Evolutionary conservation across 83 land plant genomes (phyloP), one percentile per base, ranked within the genome.

Genomic region (Picea abies): DNA sequence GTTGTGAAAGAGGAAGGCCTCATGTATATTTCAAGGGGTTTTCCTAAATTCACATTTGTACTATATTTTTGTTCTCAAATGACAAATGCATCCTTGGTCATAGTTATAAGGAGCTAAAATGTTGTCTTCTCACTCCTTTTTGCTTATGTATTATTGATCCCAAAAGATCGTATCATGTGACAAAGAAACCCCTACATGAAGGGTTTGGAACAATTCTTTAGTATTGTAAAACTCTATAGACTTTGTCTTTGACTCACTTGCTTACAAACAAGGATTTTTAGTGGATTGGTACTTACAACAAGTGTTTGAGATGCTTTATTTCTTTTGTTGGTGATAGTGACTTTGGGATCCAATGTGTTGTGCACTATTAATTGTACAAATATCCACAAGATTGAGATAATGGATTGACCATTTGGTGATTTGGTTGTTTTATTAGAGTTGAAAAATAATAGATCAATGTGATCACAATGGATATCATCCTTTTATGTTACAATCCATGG

Each of bases 141-240:
- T 85, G 93, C 47, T 69, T 93, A 26, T 89, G 90, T 82, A 90
- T 89, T 66, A 82, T 93, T 12, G 83, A 87, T 63, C 92, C 91
- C 12, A 75, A 23, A 44, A 84, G 69, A 83, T 90, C 91, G 25
- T 93, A 93, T 79, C 60, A 37, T 37, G 39, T 37, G 39, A 37
- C 39, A 37, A 37, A 37, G 68, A 72, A 86, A 79, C 91, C 95
- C 20, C 61, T 93, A 64, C 93, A 93, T 86, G 95, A 90, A 82
- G 95, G 91, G 56, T 93, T 89, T 90, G 95, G 95, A 49, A 93
- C 95, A 0, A 90, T 94, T 76, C 93, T 92, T 17, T 82, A 86
- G 83, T 61, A 87, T 19, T 94, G 93, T 84, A 92, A 87, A 73
- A 76, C 83, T 61, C 84, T 94, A 5, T 75, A 78, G 64, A 83